Evolutionary conservation across 495 filamentous ascomycete species (phyloP).

Genomic region (Aspergillus wentii): DNA sequence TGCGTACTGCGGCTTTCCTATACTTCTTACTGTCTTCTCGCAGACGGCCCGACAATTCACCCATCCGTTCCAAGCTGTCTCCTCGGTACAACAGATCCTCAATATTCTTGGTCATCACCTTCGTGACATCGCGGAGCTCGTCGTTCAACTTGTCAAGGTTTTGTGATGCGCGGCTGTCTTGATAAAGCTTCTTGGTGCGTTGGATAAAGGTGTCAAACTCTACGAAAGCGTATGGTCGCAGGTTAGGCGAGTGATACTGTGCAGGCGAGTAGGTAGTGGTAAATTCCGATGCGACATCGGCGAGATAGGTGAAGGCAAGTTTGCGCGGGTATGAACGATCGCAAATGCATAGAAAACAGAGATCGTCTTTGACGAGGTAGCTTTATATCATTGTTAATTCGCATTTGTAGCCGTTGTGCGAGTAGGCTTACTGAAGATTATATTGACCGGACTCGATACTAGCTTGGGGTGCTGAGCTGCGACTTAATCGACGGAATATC

Average conservation of each 20-base stretch:
- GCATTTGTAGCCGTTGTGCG: slow-evolving; percentile 2
- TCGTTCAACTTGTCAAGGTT: slow-evolving; percentile 91
- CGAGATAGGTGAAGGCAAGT: slow-evolving; percentile 97
- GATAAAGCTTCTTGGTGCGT: slow-evolving; percentile 89
- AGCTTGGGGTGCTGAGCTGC: slow-evolving; percentile 84
- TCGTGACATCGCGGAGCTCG: slow-evolving; percentile 94
- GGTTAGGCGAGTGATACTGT: slow-evolving; percentile 66
- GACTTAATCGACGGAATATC: slow-evolving; percentile 78
- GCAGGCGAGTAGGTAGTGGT: slow-evolving; percentile 69
- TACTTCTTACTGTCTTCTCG: slow-evolving; percentile 94
- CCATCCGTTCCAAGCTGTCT: slow-evolving; percentile 94
- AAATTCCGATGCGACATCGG: slow-evolving; percentile 88
- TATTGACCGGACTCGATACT: slow-evolving; percentile 84
- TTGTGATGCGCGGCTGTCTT: slow-evolving; percentile 78
- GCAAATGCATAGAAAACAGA: slow-evolving; percentile 90
- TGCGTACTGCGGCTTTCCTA: slow-evolving; percentile 82
- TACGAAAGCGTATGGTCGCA: slow-evolving; percentile 92
- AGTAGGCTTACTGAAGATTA: slow-evolving; percentile 70
- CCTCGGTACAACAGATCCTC: slow-evolving; percentile 95
- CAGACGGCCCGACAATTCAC: slow-evolving; percentile 80
- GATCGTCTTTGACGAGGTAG: slow-evolving; percentile 75
- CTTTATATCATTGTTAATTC: slow-evolving; percentile 33
- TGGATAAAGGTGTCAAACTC: slow-evolving; percentile 97
- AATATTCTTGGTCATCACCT: slow-evolving; percentile 99
- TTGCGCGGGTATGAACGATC: slow-evolving; percentile 95